Conservation (phyloP, 768 basidiomycete species). For the Mycena olivaceomarginata region DNA sequence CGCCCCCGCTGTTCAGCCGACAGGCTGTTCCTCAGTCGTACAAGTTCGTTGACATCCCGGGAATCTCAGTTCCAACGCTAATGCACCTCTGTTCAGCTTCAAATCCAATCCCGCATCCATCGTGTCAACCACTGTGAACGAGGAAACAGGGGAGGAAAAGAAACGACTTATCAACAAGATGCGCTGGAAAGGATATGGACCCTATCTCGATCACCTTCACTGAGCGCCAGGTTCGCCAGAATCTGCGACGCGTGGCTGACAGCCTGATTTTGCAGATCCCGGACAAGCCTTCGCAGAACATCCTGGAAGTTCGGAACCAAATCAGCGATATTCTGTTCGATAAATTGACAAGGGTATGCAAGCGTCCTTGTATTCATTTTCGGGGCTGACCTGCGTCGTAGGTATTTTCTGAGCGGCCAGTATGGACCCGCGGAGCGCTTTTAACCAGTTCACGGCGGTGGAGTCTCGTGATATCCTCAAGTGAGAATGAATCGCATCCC, state of each 20-base stretch:
- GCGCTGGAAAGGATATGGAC: conserved; percentile 91
- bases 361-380: not conserved
- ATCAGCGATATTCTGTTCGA: conserved; percentile 73
- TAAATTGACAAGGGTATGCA: conserved; percentile 71
- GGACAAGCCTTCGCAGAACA: conserved; percentile 75
- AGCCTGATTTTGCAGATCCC: conserved; percentile 69
- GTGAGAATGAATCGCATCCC: conserved; percentile 62
- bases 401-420: conserved; percentile 84
- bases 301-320: conserved; percentile 74
- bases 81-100: conserved; percentile 68
- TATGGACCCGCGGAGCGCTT: conserved; percentile 93
- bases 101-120: conserved; percentile 87
- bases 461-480: conserved; percentile 86
- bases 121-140: conserved; percentile 78
- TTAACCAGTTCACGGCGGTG: conserved; percentile 85
- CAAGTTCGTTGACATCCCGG: conserved; percentile 67
- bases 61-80: not conserved
- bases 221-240: conserved; percentile 69
- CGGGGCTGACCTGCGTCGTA: conserved; percentile 51
- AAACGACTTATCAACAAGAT: conserved; percentile 90
- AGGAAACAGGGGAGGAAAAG: conserved; percentile 87
- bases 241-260: not conserved
- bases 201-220: conserved; percentile 81
- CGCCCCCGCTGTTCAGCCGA: conserved; percentile 93
- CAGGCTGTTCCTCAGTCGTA: conserved; percentile 88